phyloP scores from a whole-genome alignment of 108 stramenopile genomes.

The Cyclotella atomus region DNA sequence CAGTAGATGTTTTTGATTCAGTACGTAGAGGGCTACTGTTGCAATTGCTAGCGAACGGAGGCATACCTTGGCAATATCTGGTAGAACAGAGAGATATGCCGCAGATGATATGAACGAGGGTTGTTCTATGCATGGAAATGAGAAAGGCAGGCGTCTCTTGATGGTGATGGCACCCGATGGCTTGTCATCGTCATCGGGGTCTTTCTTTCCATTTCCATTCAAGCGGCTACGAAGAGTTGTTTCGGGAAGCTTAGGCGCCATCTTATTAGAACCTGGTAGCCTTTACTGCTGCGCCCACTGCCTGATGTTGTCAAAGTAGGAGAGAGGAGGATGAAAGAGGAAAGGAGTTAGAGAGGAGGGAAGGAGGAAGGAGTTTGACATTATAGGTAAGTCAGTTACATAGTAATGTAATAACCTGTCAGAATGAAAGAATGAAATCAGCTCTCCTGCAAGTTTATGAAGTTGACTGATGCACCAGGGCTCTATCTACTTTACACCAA shows the following conservation, averaged over 20 bases:
- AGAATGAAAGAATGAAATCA: no score
- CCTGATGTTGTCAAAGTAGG: neutral
- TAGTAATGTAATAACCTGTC: no score
- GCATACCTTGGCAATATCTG: conserved; percentile 22
- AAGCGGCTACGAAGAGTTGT: neutral
- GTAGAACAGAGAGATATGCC: conserved; percentile 17
- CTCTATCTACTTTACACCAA: no score
- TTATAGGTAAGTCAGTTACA: no score
- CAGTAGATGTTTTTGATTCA: conserved; percentile 81
- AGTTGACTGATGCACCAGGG: no score
- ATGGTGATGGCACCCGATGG: conserved; percentile 6
- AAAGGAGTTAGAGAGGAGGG: no score
- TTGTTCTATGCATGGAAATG: conserved; percentile 10
- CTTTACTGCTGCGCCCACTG: neutral
- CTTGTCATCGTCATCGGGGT: conserved; percentile 12
- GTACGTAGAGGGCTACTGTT: conserved; percentile 72
- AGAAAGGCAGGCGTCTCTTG: neutral
- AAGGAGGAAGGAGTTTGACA: neutral
- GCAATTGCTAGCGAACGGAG: conserved; percentile 34
- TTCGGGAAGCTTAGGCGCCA: conserved; percentile 1
- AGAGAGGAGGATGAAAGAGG: no score
- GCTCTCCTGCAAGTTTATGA: no score
- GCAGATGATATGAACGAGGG: conserved; percentile 3
- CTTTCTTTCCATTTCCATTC: conserved; percentile 16
- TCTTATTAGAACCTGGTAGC: neutral